A percentile compares a stretch with the other conserved stretches of the same genome.
These are phyloP conservation scores for Colletotrichum scovillei DNA, from an alignment of 2,329 filamentous ascomycete genomes.

Conservation along the genomic window DNA sequence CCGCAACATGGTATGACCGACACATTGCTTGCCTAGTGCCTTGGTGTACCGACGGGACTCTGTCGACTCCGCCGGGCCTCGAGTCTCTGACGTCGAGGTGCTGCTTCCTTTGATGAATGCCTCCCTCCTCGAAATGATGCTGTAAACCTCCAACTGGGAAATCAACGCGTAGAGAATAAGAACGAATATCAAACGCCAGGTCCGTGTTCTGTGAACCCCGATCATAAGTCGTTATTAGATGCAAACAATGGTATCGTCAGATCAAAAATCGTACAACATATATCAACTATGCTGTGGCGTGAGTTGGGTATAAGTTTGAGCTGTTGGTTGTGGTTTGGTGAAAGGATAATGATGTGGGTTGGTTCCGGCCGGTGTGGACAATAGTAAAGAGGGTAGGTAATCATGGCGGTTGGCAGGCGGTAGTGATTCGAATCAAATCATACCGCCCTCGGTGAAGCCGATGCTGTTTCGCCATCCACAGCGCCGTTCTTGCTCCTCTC, in stretches of 20 bases:
- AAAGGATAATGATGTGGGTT: background rate
- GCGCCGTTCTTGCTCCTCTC: constrained; percentile 53
- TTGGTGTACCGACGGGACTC: background rate
- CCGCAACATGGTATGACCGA: background rate
- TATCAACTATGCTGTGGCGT: constrained; percentile 23
- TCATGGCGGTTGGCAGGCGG: background rate
- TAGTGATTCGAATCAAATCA: constrained; percentile 54
- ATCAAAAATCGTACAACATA: constrained; percentile 34
- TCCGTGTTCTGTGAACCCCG: constrained; percentile 19
- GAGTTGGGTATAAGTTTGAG: constrained; percentile 29
- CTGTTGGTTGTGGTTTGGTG: background rate
- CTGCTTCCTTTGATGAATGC: background rate
- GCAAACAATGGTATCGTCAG: constrained; percentile 33
- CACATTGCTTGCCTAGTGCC: background rate
- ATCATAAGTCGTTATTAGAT: constrained; percentile 37
- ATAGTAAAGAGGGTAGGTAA: background rate
- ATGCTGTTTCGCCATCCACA: constrained; percentile 70
- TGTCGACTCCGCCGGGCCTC: background rate
- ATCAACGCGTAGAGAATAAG: constrained; percentile 19
- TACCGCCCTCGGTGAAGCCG: constrained; percentile 65
- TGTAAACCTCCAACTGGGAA: background rate
- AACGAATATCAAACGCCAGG: constrained; percentile 33
- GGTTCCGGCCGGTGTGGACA: background rate
- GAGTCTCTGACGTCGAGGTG: background rate
- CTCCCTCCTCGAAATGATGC: background rate